Evolutionary conservation across 805 yeast species (phyloP), one percentile per base, ranked within the genome.

Genomic region (Lachancea kluyveri): DNA sequence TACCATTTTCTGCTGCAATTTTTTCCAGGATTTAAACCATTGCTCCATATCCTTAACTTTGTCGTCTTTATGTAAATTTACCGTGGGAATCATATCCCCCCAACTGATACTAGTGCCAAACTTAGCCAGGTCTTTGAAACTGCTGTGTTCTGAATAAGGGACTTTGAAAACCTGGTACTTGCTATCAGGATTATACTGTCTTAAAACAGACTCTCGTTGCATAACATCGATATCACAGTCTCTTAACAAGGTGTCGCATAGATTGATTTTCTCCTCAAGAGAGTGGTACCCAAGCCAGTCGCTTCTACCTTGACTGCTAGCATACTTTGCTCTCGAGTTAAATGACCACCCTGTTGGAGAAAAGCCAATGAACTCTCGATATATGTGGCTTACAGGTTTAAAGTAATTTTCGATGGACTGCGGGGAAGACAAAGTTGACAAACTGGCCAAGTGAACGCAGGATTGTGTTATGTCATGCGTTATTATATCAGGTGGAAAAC

Each of bases 71-170:
- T 40, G 33, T 24, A 52, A 52, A 35, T 73, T 74, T 4, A 90
- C 98, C 0, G 98, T 92, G 0, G 96, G 92, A 6, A 87, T 74
- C 9, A 85, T 70, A 24, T 65, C 48, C 0, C 58, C 57, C 41
- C 74, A 69, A 6, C 68, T 54, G 24, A 85, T 43, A 14, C 68
- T 57, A 2, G 70, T 60, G 14, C 79, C 71, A 50, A 90, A 84
- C 33, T 69, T 67, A 8, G 79, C 67, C 22, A 92, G 64, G 48
- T 92, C 98, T 22, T 81, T 62, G 47, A 77, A 90, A 36, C 95
- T 84, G 8, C 95, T 85, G 59, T 92, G 98, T 51, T 92, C 98
- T 48, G 94, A 80, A 50, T 92, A 92, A 0, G 98, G 97, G 2
- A 88, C 72, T 8, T 70, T 56, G 43, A 79, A 77, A 1, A 75